Conservation (phyloP, 2,329 filamentous ascomycete species). For the Stachybotrys chartarum region DNA sequence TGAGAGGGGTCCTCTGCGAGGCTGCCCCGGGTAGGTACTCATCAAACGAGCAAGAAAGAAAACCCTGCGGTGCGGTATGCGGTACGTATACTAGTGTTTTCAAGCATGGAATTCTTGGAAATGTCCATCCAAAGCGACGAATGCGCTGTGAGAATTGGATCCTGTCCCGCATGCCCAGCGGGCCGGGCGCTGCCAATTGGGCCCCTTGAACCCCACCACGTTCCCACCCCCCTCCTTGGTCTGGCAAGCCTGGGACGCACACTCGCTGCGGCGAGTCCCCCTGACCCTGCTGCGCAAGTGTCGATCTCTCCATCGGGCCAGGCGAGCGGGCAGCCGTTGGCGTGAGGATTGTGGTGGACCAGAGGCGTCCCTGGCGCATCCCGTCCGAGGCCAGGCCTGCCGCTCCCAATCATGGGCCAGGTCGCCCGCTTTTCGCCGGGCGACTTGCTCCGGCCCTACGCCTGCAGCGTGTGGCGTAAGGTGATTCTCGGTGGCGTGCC, state of each 20-base stretch:
- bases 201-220: too few species aligned
- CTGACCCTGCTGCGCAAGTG: background rate
- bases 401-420: background rate
- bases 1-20: too few species aligned
- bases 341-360: background rate
- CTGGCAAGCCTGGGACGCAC: too few species aligned
- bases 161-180: background rate
- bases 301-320: background rate
- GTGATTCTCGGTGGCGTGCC: background rate
- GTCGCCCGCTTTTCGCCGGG: constrained; percentile 14
- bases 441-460: constrained; percentile 7
- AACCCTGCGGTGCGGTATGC: too few species aligned
- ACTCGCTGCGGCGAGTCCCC: too few species aligned
- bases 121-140: background rate
- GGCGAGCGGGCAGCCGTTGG: background rate
- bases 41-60: too few species aligned
- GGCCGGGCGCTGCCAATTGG: too few species aligned
- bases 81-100: too few species aligned
- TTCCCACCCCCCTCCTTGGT: too few species aligned
- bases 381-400: background rate
- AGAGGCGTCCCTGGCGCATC: background rate
- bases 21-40: too few species aligned
- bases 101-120: background rate
- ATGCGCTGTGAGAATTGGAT: background rate
- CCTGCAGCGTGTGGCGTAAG: background rate